Evolutionary conservation across 495 filamentous ascomycete species (phyloP).

Genomic region (Penicillium canescens): DNA sequence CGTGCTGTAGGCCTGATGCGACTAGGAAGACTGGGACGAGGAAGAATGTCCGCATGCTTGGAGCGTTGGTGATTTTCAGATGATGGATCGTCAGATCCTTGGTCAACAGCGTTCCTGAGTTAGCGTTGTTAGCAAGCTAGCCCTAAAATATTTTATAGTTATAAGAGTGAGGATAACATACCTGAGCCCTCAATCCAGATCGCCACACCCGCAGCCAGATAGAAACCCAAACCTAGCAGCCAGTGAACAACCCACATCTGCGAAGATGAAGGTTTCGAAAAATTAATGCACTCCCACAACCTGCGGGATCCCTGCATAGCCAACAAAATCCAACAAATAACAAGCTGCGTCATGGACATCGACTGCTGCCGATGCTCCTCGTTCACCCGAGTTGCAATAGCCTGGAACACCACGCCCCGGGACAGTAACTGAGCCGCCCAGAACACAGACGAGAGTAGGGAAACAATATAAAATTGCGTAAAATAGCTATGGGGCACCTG

Average conservation of each 20-base stretch:
- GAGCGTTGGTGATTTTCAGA: constrained; percentile 41
- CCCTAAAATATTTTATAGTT: not conserved
- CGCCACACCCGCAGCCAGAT: constrained; percentile 66
- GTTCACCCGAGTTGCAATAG: constrained; percentile 37
- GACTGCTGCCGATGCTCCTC: constrained; percentile 37
- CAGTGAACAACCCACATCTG: constrained; percentile 86
- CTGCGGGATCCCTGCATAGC: constrained; percentile 71
- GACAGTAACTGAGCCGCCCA: constrained; percentile 70
- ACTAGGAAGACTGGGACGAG: constrained; percentile 67
- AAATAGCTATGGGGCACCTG: constrained; percentile 87
- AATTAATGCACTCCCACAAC: constrained; percentile 65
- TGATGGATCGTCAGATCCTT: constrained; percentile 4
- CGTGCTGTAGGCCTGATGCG: constrained; percentile 76
- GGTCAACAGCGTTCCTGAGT: constrained; percentile 14
- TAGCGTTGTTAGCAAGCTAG: constrained; percentile 8
- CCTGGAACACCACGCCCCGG: constrained; percentile 50
- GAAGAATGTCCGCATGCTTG: constrained; percentile 59
- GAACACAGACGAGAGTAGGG: constrained; percentile 68
- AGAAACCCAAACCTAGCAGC: constrained; percentile 76
- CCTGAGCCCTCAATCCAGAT: constrained; percentile 87
- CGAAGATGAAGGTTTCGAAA: constrained; percentile 65
- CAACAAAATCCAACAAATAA: constrained; percentile 70
- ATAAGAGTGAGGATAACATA: constrained; percentile 33
- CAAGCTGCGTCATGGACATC: constrained; percentile 66
- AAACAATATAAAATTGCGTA: constrained; percentile 79